Evolutionary conservation across 202 grass and related monocot genomes (phyloP), one percentile per base, ranked within the genome.

Genomic region (Setaria viridis): DNA sequence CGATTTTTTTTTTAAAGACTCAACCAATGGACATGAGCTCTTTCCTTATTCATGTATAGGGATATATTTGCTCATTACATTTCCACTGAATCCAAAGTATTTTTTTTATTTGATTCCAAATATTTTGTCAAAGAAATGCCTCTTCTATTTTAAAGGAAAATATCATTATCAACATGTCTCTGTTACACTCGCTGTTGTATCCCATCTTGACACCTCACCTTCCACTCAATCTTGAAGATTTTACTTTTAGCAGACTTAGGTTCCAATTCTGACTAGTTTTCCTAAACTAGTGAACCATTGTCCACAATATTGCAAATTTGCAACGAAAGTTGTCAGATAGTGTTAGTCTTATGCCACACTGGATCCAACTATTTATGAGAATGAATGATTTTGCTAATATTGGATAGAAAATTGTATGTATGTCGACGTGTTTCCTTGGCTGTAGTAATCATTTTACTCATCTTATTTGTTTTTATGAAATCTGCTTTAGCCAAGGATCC

Each of bases 311-410:
- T 64, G 32, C 20, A 71, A 78, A 62, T 73, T 64, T 64, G 34
- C 56, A 72, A 35, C 45, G 51, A 45, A 34, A 45, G n/a, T 16
- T 53, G n/a, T 73, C 54, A 55, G 3, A 71, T 49, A 1, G 16
- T 1, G 3, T 9, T 37, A 79, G 30, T 68, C n/a, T 75, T 80
- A 43, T 62, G 50, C 14, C 56, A 74, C 37, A 33, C 20, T 60
- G 16, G 50, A 68, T 60, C 9, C 30, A 80, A 74, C 16, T 67
- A 19, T 42, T 42, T 57, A 46, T 1, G 9, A 67, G 32, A 56
- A 83, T 56, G 21, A 56, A 78, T 46, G 29, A 12, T 72, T 65
- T 73, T 49, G 16, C 6, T 84, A 47, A 72, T 65, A 39, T 21
- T 33, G 15, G 41, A 74, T 37, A 43, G 20, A 84, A 54, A 41